Percentiles rank a stretch among this genome's conserved stretches.
Conservation (phyloP, 441 rosid genomes). For the Syzygium syzygioides region DNA sequence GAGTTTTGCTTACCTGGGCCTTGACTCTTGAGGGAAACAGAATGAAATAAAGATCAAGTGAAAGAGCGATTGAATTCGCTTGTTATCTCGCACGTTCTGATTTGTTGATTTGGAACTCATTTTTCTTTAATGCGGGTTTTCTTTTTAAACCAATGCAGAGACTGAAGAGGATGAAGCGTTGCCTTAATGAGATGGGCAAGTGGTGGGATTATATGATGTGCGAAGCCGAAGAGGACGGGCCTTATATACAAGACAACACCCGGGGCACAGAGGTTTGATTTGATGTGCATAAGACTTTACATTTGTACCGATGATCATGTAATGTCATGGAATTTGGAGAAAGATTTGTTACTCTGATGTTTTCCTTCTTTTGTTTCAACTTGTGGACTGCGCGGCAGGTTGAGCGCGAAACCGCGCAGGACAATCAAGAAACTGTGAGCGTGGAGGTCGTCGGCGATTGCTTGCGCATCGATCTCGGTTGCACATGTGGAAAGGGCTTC, state of each 20-base stretch:
- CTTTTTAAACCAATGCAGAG: constrained; percentile 10
- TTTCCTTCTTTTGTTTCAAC: not conserved
- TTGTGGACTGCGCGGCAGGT: constrained; percentile 10
- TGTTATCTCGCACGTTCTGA: not conserved
- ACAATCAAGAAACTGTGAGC: constrained; percentile 34
- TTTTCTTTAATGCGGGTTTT: not conserved
- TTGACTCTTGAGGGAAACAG: not conserved
- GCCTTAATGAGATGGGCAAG: constrained; percentile 27
- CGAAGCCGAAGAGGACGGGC: not conserved
- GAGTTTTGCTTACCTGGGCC: not conserved
- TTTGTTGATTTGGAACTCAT: not conserved
- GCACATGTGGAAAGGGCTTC: constrained; percentile 40
- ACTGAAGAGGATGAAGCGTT: constrained; percentile 12
- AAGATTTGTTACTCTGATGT: not conserved
- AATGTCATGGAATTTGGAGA: not conserved
- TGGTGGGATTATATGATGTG: constrained; percentile 23
- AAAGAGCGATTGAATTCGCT: not conserved
- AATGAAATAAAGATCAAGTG: not conserved
- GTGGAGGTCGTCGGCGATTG: constrained; percentile 37
- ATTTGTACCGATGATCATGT: not conserved
- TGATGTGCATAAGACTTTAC: not conserved
- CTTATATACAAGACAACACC: not conserved
- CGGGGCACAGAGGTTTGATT: constrained; percentile 11
- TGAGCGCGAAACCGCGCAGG: not conserved
- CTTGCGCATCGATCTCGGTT: constrained; percentile 25